A percentile compares a stretch with the other conserved stretches of the same genome.
Conservation (phyloP, 768 basidiomycete genomes). For the Gloeopeniophorella convolvens region DNA sequence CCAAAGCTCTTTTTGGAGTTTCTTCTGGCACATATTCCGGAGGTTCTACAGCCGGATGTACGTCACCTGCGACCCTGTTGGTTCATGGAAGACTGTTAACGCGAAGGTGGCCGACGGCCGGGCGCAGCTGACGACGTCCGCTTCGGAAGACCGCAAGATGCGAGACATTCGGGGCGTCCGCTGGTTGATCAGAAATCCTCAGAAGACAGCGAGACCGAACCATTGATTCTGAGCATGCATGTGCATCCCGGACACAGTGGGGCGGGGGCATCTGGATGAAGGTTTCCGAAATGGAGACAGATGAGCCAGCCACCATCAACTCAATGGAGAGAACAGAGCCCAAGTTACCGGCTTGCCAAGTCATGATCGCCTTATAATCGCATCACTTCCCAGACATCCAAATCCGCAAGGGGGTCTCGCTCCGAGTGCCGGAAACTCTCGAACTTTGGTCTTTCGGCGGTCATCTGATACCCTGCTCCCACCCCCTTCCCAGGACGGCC, state of each 20-base stretch:
- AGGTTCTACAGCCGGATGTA: not conserved
- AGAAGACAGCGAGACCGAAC: conserved; percentile 14
- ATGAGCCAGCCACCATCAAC: too few species aligned
- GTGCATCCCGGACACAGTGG: conserved; percentile 5
- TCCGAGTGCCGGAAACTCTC: too few species aligned
- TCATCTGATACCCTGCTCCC: too few species aligned
- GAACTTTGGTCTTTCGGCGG: too few species aligned
- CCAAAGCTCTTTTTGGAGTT: conserved; percentile 5
- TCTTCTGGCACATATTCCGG: conserved; percentile 7
- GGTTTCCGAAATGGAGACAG: not conserved
- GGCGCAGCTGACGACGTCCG: conserved; percentile 13
- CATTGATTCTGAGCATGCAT: conserved; percentile 9
- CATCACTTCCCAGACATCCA: too few species aligned
- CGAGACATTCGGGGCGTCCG: conserved; percentile 13
- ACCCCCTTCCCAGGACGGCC: too few species aligned
- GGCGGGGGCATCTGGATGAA: conserved; percentile 4
- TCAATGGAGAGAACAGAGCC: too few species aligned
- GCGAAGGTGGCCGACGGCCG: conserved; percentile 13
- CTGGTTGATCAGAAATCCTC: conserved; percentile 4
- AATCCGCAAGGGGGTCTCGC: too few species aligned
- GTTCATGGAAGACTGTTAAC: not conserved
- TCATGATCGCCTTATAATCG: too few species aligned
- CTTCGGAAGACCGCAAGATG: not conserved
- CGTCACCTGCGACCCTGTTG: not conserved
- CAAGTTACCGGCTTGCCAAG: too few species aligned